Conservation (phyloP, 768 basidiomycete species). For the Fibroporia radiculosa region DNA sequence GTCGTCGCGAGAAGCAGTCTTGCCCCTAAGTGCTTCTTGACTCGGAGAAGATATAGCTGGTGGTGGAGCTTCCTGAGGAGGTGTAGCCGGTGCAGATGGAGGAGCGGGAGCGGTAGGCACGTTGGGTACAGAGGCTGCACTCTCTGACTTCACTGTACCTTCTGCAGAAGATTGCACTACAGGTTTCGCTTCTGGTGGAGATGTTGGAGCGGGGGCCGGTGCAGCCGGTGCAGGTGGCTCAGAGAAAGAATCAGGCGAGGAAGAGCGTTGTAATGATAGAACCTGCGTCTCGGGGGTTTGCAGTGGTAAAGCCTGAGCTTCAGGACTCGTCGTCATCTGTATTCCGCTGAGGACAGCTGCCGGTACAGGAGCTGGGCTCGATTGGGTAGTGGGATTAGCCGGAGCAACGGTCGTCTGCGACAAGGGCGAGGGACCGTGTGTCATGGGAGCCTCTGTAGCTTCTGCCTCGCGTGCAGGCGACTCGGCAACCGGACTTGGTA, state of each 20-base stretch:
- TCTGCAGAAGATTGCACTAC: conserved; percentile 1
- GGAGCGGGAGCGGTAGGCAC: not conserved
- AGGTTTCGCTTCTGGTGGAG: not conserved
- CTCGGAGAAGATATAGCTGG: too few species aligned
- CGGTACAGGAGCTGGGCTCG: conserved; percentile 5
- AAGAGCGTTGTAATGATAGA: too few species aligned
- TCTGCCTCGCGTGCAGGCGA: conserved; percentile 56
- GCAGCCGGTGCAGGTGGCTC: conserved; percentile 6
- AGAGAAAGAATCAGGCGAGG: conserved; percentile 7
- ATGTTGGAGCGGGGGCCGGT: conserved; percentile 2
- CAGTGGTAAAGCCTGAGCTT: conserved; percentile 33
- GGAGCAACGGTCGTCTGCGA: not conserved
- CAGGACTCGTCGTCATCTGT: conserved; percentile 27
- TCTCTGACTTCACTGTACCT: too few species aligned
- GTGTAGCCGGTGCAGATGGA: not conserved
- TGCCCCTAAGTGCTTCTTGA: not conserved
- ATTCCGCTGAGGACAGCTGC: conserved; percentile 22
- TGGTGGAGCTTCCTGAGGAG: too few species aligned
- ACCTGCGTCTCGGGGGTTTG: too few species aligned
- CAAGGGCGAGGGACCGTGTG: conserved; percentile 19
- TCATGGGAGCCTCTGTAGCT: conserved; percentile 19
- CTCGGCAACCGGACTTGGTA: conserved; percentile 63
- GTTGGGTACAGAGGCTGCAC: too few species aligned
- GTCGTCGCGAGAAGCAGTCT: conserved; percentile 15
- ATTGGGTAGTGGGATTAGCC: not conserved